Evolutionary conservation across 805 yeast genomes (phyloP), one percentile per base, ranked within the genome.

Genomic region (Priceomyces medius): DNA sequence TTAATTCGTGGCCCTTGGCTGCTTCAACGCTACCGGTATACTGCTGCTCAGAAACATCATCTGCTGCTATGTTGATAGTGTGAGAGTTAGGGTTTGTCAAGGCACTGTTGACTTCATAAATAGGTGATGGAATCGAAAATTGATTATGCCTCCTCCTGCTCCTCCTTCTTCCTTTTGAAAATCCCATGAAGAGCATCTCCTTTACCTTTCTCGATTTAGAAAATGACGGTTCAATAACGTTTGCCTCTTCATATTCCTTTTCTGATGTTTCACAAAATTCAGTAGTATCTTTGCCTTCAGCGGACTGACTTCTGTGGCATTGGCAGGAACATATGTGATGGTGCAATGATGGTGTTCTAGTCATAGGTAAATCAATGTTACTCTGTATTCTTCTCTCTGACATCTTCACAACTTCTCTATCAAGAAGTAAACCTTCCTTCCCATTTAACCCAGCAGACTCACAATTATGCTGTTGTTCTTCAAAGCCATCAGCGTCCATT

Each of bases 41-140:
- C n/a, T n/a, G n/a, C n/a, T n/a, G n/a, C n/a, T n/a, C n/a, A n/a
- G n/a, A n/a, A n/a, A n/a, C n/a, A n/a, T n/a, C n/a, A n/a, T n/a
- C n/a, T n/a, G n/a, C n/a, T n/a, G n/a, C n/a, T n/a, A n/a, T 12
- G 17, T 32, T 7, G 7, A 7, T n/a, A n/a, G n/a, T 12, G 23
- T 9, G 18, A 10, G 26, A 16, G 9, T 37, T 20, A 4, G 19
- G 12, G 5, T 24, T 17, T n/a, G 24, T 26, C 14, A 29, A 16
- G 17, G 38, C 35, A 14, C 42, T 32, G 17, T 38, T 35, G 14
- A 42, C n/a, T 32, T 42, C 42, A 16, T 33, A n/a, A 17, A 42
- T 42, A 5, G 42, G 42, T 24, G 45, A 42, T 19, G 45, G 45
- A 5, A 42, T 32, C 16, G 19, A 38, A 20, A 33, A 31, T 10